These are phyloP conservation scores for Xylaria castorea DNA, from an alignment of 495 filamentous ascomycete genomes.

Conservation along the genomic window DNA sequence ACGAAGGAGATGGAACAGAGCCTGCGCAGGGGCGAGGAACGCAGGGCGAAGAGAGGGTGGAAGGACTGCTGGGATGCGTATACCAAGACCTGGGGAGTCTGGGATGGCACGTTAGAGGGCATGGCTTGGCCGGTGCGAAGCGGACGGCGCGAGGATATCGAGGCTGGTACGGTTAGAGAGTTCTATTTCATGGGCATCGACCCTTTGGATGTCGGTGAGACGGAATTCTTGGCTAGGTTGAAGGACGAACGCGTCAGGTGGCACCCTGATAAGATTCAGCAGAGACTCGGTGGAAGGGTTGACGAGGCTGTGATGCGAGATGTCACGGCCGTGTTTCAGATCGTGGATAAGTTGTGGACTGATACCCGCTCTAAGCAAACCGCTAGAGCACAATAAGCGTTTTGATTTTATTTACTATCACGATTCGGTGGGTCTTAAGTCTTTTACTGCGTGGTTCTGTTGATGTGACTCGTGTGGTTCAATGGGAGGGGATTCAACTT, in stretches of 20 bases:
- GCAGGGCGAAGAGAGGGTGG: slow-evolving; percentile 46
- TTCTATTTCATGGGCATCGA: slow-evolving; percentile 53
- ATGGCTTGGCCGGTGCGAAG: slow-evolving; percentile 83
- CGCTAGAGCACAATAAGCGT: slow-evolving; percentile 29
- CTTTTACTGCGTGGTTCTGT: not conserved
- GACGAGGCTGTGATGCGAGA: slow-evolving; percentile 69
- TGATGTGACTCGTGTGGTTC: not conserved
- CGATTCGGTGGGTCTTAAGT: not conserved
- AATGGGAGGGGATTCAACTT: not conserved
- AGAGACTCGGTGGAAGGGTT: slow-evolving; percentile 75
- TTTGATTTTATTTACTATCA: slow-evolving; percentile 4
- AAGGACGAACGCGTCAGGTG: slow-evolving; percentile 89
- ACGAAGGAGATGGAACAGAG: slow-evolving; percentile 55
- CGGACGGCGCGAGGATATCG: slow-evolving; percentile 53
- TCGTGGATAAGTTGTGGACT: slow-evolving; percentile 82
- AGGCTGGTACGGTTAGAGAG: slow-evolving; percentile 40
- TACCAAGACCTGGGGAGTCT: slow-evolving; percentile 63
- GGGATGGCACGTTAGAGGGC: slow-evolving; percentile 47
- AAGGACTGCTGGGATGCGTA: slow-evolving; percentile 69
- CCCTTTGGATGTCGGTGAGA: slow-evolving; percentile 58
- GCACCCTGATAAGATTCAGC: slow-evolving; percentile 99
- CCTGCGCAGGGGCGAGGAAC: slow-evolving; percentile 56
- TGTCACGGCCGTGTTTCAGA: slow-evolving; percentile 92
- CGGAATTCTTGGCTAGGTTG: slow-evolving; percentile 65
- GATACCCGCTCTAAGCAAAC: slow-evolving; percentile 53